Conservation (phyloP, 176 grass and related monocot genomes). For the Eremochloa ophiuroides region DNA sequence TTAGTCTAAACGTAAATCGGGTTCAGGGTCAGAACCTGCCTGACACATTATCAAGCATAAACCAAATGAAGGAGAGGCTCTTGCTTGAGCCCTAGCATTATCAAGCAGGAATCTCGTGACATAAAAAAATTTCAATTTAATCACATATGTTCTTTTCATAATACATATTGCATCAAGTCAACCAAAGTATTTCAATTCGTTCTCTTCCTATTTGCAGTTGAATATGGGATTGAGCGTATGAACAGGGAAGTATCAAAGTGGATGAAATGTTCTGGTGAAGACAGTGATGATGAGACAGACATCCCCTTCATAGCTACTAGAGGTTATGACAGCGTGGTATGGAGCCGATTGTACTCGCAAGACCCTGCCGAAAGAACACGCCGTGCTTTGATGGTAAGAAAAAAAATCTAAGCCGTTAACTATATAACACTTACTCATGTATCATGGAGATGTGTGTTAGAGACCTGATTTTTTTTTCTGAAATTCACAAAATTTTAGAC, state of each 20-base stretch:
- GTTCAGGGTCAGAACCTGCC: not conserved
- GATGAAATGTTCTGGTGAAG: constrained; percentile 60
- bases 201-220: constrained; percentile 37
- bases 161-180: not conserved
- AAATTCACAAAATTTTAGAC: constrained; percentile 8
- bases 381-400: constrained; percentile 51
- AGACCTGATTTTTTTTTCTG: no score
- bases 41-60: not conserved
- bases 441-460: not conserved
- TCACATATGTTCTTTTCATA: not conserved
- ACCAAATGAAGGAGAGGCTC: not conserved
- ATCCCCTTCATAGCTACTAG: constrained; percentile 87
- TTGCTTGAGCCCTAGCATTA: constrained; percentile 1
- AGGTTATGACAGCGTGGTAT: constrained; percentile 92
- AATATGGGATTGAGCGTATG: constrained; percentile 82
- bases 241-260: constrained; percentile 82
- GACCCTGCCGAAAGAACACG: constrained; percentile 37
- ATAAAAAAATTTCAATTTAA: not conserved
- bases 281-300: constrained; percentile 26
- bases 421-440: not conserved
- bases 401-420: not conserved
- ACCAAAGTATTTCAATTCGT: not conserved
- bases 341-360: constrained; percentile 80
- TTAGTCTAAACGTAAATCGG: not conserved
- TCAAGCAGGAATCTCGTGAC: not conserved